Percentiles rank a stretch among this genome's conserved stretches.
These are phyloP conservation scores for Hortaea werneckii DNA, from an alignment of 2,329 filamentous ascomycete species.

Conservation along the genomic window DNA sequence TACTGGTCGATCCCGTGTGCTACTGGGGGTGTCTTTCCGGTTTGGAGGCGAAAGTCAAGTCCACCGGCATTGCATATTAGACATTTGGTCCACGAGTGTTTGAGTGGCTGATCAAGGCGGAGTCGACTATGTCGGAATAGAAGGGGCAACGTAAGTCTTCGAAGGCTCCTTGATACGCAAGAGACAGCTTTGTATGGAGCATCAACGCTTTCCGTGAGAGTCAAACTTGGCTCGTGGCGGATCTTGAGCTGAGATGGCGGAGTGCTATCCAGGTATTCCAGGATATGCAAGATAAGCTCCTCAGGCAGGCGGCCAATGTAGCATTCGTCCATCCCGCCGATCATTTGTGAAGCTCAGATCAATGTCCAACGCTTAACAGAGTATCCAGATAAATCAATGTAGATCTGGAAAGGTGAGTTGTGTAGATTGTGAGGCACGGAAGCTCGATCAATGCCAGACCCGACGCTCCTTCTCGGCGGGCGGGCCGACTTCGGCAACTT, in stretches of 20 bases:
- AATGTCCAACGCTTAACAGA: too few relatives aligned
- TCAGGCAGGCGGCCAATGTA: conserved; percentile 41
- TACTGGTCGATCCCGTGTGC: conserved; percentile 3
- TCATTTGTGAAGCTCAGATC: too few relatives aligned
- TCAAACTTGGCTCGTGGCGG: conserved; percentile 39
- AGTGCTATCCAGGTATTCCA: conserved; percentile 43
- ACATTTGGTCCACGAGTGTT: conserved; percentile 4
- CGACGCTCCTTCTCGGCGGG: too few relatives aligned
- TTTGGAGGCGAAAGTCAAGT: not conserved
- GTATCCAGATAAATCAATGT: too few relatives aligned
- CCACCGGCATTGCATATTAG: not conserved
- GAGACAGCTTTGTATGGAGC: conserved; percentile 48
- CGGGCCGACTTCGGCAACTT: too few relatives aligned
- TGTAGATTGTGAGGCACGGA: too few relatives aligned
- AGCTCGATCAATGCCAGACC: too few relatives aligned
- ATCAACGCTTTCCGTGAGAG: conserved; percentile 30
- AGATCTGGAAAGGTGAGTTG: too few relatives aligned
- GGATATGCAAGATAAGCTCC: conserved; percentile 50
- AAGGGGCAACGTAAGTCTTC: conserved; percentile 39
- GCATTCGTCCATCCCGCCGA: not conserved
- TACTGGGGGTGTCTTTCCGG: not conserved
- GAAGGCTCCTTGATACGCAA: conserved; percentile 44
- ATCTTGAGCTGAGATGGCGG: conserved; percentile 42
- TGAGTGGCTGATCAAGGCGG: conserved; percentile 21
- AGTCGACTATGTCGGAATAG: conserved; percentile 48